phyloP scores from a whole-genome alignment of 2,329 filamentous ascomycete species.

The Hawksworthiomyces lignivorus region DNA sequence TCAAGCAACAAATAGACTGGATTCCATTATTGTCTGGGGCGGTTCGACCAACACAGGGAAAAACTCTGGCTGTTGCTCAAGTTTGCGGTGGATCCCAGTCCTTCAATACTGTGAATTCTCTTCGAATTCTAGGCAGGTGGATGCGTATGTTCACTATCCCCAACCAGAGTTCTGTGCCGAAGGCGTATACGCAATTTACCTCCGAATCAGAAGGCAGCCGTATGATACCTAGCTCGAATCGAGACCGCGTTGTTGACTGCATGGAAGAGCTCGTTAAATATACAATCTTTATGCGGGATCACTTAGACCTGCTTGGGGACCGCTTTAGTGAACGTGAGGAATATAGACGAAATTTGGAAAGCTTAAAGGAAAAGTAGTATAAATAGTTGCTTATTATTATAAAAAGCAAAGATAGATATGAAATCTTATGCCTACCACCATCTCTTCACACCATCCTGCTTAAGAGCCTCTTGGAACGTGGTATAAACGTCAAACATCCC shows the following conservation, averaged over 20 bases:
- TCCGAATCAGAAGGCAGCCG: constrained; percentile 30
- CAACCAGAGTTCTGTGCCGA: constrained; percentile 57
- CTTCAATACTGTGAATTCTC: constrained; percentile 59
- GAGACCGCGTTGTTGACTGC: constrained; percentile 55
- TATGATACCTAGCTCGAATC: constrained; percentile 47
- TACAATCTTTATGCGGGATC: constrained; percentile 55
- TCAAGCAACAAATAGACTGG: constrained; percentile 67
- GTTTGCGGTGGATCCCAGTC: constrained; percentile 58
- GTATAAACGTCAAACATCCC: no score
- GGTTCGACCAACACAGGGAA: constrained; percentile 58
- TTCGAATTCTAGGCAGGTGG: constrained; percentile 60
- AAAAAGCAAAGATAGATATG: no score
- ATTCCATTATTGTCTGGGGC: constrained; percentile 54
- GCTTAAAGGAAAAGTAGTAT: background rate
- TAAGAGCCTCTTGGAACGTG: no score
- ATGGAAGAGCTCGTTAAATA: constrained; percentile 68
- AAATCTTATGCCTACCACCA: no score
- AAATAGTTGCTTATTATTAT: no score
- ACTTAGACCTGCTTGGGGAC: constrained; percentile 54
- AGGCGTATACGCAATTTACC: constrained; percentile 47
- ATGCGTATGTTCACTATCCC: constrained; percentile 63
- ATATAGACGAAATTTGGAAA: constrained; percentile 1
- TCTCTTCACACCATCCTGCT: no score
- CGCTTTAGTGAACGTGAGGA: constrained; percentile 53
- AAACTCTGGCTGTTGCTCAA: constrained; percentile 54